Conservation (phyloP, 805 yeast species). For the Teunomyces barrocoloradensis region DNA sequence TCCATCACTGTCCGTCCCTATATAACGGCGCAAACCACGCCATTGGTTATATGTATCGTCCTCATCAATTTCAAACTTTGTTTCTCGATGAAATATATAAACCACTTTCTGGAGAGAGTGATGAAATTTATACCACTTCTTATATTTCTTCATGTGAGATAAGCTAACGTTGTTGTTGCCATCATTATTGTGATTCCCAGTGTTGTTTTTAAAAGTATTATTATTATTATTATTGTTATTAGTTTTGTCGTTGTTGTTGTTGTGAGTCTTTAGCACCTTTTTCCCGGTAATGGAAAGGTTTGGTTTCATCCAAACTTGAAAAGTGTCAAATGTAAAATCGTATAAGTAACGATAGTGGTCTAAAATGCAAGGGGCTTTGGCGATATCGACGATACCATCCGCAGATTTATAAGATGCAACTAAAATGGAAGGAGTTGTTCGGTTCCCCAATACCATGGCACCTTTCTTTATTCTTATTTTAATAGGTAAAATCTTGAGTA, state of each 20-base stretch:
- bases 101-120: conserved; percentile 7
- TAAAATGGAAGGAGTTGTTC: conserved; percentile 68
- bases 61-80: conserved; percentile 5
- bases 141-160: conserved; percentile 15
- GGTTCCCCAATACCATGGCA: conserved; percentile 77
- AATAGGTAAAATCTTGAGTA: conserved; percentile 55
- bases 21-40: conserved; percentile 76
- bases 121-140: conserved; percentile 21
- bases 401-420: conserved; percentile 58
- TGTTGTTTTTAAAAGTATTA: background rate
- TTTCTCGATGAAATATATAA: conserved; percentile 1
- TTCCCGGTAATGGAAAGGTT: conserved; percentile 58
- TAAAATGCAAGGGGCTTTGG: conserved; percentile 39
- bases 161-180: conserved; percentile 2
- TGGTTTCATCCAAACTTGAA: conserved; percentile 63
- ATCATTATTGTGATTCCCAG: background rate
- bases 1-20: conserved; percentile 36
- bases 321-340: conserved; percentile 45
- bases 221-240: background rate
- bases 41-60: conserved; percentile 40
- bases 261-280: background rate
- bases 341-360: conserved; percentile 57
- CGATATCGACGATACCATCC: conserved; percentile 57
- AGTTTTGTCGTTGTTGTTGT: background rate
- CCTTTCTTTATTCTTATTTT: conserved; percentile 59